phyloP scores from a whole-genome alignment of 495 filamentous ascomycete species.

The Daldinia concentrica region DNA sequence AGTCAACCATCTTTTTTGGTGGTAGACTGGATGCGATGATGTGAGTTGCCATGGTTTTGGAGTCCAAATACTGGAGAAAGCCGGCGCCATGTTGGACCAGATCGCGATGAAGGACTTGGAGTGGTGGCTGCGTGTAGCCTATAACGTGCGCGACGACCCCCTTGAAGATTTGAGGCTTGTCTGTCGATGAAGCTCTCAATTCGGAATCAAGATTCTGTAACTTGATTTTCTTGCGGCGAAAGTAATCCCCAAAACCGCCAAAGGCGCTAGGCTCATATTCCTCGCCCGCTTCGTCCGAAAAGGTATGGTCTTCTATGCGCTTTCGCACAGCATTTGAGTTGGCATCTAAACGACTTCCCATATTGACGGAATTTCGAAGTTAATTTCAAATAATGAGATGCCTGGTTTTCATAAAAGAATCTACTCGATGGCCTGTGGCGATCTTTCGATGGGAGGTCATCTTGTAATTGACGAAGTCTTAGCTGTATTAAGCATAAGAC shows the following conservation, averaged over 20 bases:
- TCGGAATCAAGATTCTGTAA: slow-evolving; percentile 91
- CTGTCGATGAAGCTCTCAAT: slow-evolving; percentile 68
- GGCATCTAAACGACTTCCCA: slow-evolving; percentile 82
- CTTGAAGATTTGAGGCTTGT: slow-evolving; percentile 85
- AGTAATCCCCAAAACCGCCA: slow-evolving; percentile 89
- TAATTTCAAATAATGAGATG: slow-evolving; percentile 11
- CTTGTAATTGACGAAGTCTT: slow-evolving; percentile 13
- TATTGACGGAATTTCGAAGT: slow-evolving; percentile 51
- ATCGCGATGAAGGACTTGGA: slow-evolving; percentile 85
- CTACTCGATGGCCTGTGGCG: slow-evolving; percentile 34
- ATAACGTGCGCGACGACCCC: slow-evolving; percentile 89
- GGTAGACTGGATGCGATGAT: slow-evolving; percentile 92
- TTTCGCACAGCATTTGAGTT: slow-evolving; percentile 83
- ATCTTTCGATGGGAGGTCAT: slow-evolving; percentile 40
- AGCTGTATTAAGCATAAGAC: not conserved
- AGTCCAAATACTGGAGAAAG: slow-evolving; percentile 93
- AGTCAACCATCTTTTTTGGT: slow-evolving; percentile 90
- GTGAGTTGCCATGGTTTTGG: slow-evolving; percentile 92
- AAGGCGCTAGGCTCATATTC: slow-evolving; percentile 90
- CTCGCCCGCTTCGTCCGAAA: slow-evolving; percentile 77
- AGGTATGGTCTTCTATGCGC: slow-evolving; percentile 76
- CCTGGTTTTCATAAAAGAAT: slow-evolving; percentile 11
- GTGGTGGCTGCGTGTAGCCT: slow-evolving; percentile 90
- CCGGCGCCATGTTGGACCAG: slow-evolving; percentile 91
- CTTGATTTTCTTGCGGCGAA: slow-evolving; percentile 93